These are phyloP conservation scores for Sclerotinia borealis DNA, from an alignment of 2,329 filamentous ascomycete species.

Conservation along the genomic window DNA sequence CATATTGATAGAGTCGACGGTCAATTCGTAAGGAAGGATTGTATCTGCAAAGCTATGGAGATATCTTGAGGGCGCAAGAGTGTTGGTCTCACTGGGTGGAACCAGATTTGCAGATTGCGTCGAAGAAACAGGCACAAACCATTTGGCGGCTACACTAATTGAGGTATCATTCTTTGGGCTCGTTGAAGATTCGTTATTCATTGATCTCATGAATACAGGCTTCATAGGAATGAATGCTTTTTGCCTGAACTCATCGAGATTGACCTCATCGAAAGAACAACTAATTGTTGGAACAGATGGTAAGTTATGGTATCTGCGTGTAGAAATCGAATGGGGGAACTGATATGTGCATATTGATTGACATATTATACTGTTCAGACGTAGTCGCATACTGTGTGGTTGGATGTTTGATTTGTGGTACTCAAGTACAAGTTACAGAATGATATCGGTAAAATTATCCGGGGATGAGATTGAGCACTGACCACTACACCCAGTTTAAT, in stretches of 20 bases:
- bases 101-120: background rate
- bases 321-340: background rate
- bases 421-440: too few species aligned
- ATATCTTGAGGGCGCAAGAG: conserved; percentile 26
- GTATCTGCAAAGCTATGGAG: conserved; percentile 38
- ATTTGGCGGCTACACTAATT: conserved; percentile 50
- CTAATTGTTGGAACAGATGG: conserved; percentile 14
- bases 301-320: background rate
- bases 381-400: conserved; percentile 2
- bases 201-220: conserved; percentile 45
- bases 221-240: conserved; percentile 45
- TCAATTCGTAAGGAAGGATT: conserved; percentile 55
- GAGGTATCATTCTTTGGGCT: conserved; percentile 32
- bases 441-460: too few species aligned
- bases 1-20: conserved; percentile 7
- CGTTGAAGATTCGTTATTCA: conserved; percentile 7
- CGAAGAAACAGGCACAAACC: conserved; percentile 44
- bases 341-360: background rate
- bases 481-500: too few species aligned
- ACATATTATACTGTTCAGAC: background rate
- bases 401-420: background rate
- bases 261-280: conserved; percentile 19
- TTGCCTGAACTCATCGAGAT: conserved; percentile 44
- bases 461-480: too few species aligned
- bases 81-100: background rate